phyloP scores from a whole-genome alignment of 1,139 yeast species.

The Lodderomyces pseudojiufengensis region DNA sequence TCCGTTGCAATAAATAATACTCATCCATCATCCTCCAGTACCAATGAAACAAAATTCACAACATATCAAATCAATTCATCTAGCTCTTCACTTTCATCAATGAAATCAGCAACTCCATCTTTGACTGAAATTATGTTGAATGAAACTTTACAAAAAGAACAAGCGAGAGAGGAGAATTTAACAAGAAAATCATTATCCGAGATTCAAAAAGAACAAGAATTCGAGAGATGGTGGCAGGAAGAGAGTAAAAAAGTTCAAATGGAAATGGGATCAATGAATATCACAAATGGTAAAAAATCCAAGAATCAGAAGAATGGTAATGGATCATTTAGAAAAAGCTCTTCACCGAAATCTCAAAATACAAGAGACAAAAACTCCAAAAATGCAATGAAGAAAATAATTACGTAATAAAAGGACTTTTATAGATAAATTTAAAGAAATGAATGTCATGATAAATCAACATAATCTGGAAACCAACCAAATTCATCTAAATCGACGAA shows the following conservation, averaged over 20 bases:
- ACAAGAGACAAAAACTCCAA: neutral
- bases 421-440: too few species aligned
- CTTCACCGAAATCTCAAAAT: neutral
- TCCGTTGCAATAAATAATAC: neutral
- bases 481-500: constrained; percentile 40
- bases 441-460: constrained; percentile 18
- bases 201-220: constrained; percentile 74
- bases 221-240: constrained; percentile 78
- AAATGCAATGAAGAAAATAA: neutral
- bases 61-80: constrained; percentile 8
- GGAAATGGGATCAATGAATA: constrained; percentile 24
- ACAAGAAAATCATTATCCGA: constrained; percentile 54
- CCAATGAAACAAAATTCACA: constrained; percentile 3
- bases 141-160: constrained; percentile 47
- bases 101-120: constrained; percentile 21
- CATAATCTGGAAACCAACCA: constrained; percentile 71
- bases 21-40: constrained; percentile 6
- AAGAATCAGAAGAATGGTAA: neutral
- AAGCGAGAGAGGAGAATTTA: constrained; percentile 24
- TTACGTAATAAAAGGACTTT: neutral
- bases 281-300: constrained; percentile 3
- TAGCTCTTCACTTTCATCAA: constrained; percentile 10
- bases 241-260: constrained; percentile 61
- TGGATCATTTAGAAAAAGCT: neutral
- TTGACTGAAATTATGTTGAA: constrained; percentile 37